A percentile compares a stretch with the other conserved stretches of the same genome.
These are phyloP conservation scores for Brassica napus DNA, from an alignment of 345 rosid genomes.

Conservation along the genomic window Da-Ae NC_063446.1:21468501-21469000, in stretches of 20 bases:
- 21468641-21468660: constrained; percentile 75
- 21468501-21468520: constrained; percentile 42
- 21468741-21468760: constrained; percentile 40
- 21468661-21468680: constrained; percentile 64
- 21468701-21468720: constrained; percentile 57
- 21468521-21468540: constrained; percentile 47
- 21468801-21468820: constrained; percentile 45
- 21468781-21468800: constrained; percentile 36
- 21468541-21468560: neutral
- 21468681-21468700: constrained; percentile 53
- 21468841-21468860: too few relatives aligned
- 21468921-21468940: too few relatives aligned
- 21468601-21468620: constrained; percentile 48
- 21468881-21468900: too few relatives aligned
- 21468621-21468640: constrained; percentile 68
- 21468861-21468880: too few relatives aligned
- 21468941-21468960: too few relatives aligned
- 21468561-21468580: neutral
- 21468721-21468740: constrained; percentile 51
- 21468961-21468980: too few relatives aligned
- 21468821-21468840: neutral
- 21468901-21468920: too few relatives aligned
- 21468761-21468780: constrained; percentile 9
- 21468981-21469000: too few relatives aligned
- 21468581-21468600: neutral